Evolutionary conservation across 1,284 basidiomycete species (phyloP).

Genomic region (Thelephora terrestris): DNA sequence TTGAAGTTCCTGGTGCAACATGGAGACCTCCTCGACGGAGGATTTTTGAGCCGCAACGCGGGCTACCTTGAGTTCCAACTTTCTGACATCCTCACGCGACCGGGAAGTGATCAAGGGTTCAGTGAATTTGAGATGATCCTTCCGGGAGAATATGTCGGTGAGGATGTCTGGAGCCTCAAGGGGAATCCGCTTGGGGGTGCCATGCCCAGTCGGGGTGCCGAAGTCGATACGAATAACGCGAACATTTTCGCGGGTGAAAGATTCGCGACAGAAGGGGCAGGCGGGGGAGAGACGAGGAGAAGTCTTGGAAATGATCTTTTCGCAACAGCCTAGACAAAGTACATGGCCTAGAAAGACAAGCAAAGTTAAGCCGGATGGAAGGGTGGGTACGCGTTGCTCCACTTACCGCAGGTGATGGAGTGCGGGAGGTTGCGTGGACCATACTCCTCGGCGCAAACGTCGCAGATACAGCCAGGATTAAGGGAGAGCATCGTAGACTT

Average conservation of each 20-base stretch:
- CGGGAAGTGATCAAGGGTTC: conserved; percentile 21
- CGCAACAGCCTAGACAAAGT: conserved; percentile 63
- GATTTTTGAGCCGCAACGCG: conserved; percentile 75
- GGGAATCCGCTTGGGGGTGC: conserved; percentile 44
- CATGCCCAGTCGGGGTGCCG: conserved; percentile 42
- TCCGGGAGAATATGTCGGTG: conserved; percentile 14
- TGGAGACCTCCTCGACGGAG: conserved; percentile 70
- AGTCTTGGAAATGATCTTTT: conserved; percentile 70
- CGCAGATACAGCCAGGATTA: conserved; percentile 68
- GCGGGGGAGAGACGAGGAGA: conserved; percentile 50
- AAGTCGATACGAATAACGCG: conserved; percentile 74
- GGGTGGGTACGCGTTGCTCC: conserved; percentile 1
- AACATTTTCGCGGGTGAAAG: conserved; percentile 49
- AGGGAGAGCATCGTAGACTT: conserved; percentile 55
- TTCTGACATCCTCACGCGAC: conserved; percentile 43
- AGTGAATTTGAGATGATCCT: conserved; percentile 13
- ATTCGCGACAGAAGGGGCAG: conserved; percentile 75
- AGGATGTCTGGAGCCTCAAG: conserved; percentile 34
- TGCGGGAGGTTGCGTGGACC: conserved; percentile 61
- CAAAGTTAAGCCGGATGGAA: conserved; percentile 1
- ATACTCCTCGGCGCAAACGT: conserved; percentile 78
- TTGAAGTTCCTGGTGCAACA: conserved; percentile 63
- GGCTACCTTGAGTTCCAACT: conserved; percentile 66
- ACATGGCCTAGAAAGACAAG: conserved; percentile 49
- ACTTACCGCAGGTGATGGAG: conserved; percentile 67